Percentiles rank a stretch among this genome's conserved stretches.
Evolutionary conservation across 75 land plant genomes (phyloP).

Genomic region (Selaginella moellendorffii): DNA sequence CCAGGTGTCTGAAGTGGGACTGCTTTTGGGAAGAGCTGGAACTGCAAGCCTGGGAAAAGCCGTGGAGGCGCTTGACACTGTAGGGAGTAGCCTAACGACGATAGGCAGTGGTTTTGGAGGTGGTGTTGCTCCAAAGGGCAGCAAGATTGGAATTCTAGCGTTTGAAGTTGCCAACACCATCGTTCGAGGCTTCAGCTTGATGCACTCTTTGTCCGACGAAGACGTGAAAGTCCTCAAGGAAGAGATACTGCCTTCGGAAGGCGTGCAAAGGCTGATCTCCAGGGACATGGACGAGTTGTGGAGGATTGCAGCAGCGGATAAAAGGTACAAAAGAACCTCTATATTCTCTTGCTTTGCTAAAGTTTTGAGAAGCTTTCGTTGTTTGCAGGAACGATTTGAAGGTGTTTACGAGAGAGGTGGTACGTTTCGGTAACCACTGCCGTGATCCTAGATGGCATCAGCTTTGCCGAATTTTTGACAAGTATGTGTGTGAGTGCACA

Average conservation of each 20-base stretch:
- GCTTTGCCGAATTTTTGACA: conserved; percentile 56
- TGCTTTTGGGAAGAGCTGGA: conserved; percentile 59
- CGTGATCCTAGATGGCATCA: conserved; percentile 90
- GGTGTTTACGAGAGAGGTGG: conserved; percentile 62
- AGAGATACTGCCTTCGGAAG: conserved; percentile 59
- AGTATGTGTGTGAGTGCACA: conserved; percentile 22
- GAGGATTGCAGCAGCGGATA: conserved; percentile 85
- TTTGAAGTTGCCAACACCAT: conserved; percentile 98
- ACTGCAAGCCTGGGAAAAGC: conserved; percentile 53
- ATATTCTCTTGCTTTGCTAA: too few species aligned
- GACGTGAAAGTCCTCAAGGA: conserved; percentile 51
- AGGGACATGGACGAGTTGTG: conserved; percentile 46
- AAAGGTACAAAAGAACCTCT: conserved; percentile 33
- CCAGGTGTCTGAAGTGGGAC: conserved; percentile 51
- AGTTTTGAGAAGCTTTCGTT: too few species aligned
- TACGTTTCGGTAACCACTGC: conserved; percentile 82
- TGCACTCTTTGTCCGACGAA: conserved; percentile 64
- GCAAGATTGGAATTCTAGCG: conserved; percentile 63
- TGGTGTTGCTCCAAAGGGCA: conserved; percentile 50
- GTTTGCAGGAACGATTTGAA: conserved; percentile 62
- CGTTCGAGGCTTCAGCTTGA: conserved; percentile 57
- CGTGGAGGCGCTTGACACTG: conserved; percentile 66
- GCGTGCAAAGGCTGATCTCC: conserved; percentile 62
- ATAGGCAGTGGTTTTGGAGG: conserved; percentile 28
- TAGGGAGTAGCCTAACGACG: conserved; percentile 76